Evolutionary conservation across 106 monocot species (phyloP).

Genomic region (Ottelia alismoides): DNA sequence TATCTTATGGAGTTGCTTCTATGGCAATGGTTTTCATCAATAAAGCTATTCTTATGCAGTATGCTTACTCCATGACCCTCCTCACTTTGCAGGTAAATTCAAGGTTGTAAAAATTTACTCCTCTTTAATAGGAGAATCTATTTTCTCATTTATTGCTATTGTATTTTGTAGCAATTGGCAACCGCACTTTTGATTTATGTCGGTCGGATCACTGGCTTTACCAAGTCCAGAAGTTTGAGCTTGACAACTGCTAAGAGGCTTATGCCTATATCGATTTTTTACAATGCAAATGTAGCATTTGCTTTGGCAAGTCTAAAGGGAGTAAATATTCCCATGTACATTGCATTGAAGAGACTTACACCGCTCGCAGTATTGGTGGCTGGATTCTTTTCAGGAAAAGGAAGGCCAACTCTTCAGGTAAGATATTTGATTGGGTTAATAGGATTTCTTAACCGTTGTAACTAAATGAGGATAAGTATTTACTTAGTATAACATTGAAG

Average conservation of each 20-base stretch:
- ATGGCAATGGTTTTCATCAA: slow-evolving; percentile 99
- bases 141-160: background rate
- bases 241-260: slow-evolving; percentile 77
- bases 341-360: slow-evolving; percentile 91
- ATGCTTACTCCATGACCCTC: slow-evolving; percentile 90
- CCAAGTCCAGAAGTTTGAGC: slow-evolving; percentile 46
- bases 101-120: background rate
- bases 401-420: slow-evolving; percentile 71
- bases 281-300: slow-evolving; percentile 99
- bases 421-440: too few relatives aligned
- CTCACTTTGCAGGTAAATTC: slow-evolving; percentile 70
- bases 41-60: slow-evolving; percentile 96
- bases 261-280: slow-evolving; percentile 76
- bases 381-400: slow-evolving; percentile 72
- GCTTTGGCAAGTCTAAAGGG: slow-evolving; percentile 91
- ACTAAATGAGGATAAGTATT: too few relatives aligned
- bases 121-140: background rate
- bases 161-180: slow-evolving; percentile 50
- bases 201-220: slow-evolving; percentile 36
- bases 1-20: slow-evolving; percentile 82
- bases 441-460: too few relatives aligned
- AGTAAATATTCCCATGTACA: slow-evolving; percentile 98
- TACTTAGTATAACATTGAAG: too few relatives aligned
- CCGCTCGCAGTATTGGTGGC: slow-evolving; percentile 86
- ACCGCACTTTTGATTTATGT: slow-evolving; percentile 69